Conservation (phyloP, 768 basidiomycete species). For the Leccinum imitatum region DNA sequence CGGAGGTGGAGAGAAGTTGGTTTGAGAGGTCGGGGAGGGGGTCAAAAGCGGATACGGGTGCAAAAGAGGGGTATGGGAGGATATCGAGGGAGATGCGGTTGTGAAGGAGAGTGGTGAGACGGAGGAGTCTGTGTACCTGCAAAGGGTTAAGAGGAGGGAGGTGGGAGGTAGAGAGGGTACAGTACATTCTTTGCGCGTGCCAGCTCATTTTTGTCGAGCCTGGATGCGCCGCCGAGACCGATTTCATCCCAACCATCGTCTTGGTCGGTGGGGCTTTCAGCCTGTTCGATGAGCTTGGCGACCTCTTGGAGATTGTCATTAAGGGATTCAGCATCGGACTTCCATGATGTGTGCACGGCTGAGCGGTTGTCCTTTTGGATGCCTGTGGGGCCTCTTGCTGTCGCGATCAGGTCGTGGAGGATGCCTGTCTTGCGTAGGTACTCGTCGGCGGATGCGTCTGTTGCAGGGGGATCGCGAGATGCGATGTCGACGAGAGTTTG, state of each 20-base stretch:
- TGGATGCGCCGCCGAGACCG: conserved; percentile 42
- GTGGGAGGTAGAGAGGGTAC: conserved; percentile 9
- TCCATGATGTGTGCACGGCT: conserved; percentile 56
- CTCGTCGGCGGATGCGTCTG: conserved; percentile 34
- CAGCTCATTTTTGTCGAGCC: conserved; percentile 50
- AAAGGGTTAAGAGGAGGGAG: conserved; percentile 1
- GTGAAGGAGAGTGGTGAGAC: conserved; percentile 60
- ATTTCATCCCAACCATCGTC: conserved; percentile 70
- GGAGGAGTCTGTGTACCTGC: conserved; percentile 61
- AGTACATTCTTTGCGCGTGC: conserved; percentile 57
- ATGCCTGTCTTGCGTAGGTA: conserved; percentile 57
- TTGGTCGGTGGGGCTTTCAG: conserved; percentile 15
- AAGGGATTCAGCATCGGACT: conserved; percentile 52
- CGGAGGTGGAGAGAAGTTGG: conserved; percentile 51
- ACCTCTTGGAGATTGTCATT: conserved; percentile 63
- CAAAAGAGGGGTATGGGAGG: conserved; percentile 34
- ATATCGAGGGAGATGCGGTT: conserved; percentile 56
- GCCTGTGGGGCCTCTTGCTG: conserved; percentile 44
- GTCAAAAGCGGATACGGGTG: conserved; percentile 44
- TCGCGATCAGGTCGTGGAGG: conserved; percentile 61
- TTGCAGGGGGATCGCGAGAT: conserved; percentile 16
- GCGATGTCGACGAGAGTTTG: conserved; percentile 43
- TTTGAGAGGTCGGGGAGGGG: conserved; percentile 49
- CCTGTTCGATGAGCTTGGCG: conserved; percentile 49
- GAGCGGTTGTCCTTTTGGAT: conserved; percentile 56